phyloP scores from a whole-genome alignment of 1,284 basidiomycete species.

The Anthracocystis panici-leucophaei region DNA sequence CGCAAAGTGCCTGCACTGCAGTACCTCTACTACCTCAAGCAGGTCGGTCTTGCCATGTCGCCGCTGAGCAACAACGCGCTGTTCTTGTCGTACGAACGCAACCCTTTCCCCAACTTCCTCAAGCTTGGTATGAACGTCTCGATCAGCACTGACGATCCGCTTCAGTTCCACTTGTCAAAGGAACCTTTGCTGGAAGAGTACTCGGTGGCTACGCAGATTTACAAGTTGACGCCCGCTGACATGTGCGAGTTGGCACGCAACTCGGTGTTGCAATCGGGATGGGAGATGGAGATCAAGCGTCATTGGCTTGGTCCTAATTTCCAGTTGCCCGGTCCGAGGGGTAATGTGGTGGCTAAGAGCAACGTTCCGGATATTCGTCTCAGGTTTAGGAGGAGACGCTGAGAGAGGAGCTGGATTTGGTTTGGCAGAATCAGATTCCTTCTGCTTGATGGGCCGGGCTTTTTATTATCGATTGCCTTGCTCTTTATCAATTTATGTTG shows the following conservation, averaged over 20 bases:
- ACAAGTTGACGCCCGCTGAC: slow-evolving; percentile 70
- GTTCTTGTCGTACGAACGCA: slow-evolving; percentile 95
- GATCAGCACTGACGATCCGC: slow-evolving; percentile 92
- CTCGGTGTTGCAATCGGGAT: slow-evolving; percentile 94
- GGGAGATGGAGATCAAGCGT: slow-evolving; percentile 98
- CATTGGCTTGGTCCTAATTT: slow-evolving; percentile 84
- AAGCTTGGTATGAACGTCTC: slow-evolving; percentile 95
- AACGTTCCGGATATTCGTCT: slow-evolving; percentile 94
- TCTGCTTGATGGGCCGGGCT: slow-evolving; percentile 1
- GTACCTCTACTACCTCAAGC: slow-evolving; percentile 78
- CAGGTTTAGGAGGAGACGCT: slow-evolving; percentile 88
- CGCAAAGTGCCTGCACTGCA: slow-evolving; percentile 91
- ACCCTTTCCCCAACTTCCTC: slow-evolving; percentile 97
- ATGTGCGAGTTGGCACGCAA: slow-evolving; percentile 92
- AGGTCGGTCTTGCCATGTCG: slow-evolving; percentile 84
- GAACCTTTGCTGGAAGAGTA: slow-evolving; percentile 97
- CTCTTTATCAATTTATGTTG: background rate
- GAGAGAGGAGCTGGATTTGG: slow-evolving; percentile 77
- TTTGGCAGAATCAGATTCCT: slow-evolving; percentile 47
- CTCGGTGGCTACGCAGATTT: slow-evolving; percentile 84
- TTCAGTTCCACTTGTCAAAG: slow-evolving; percentile 70
- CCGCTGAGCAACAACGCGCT: slow-evolving; percentile 97
- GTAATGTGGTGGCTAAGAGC: slow-evolving; percentile 73
- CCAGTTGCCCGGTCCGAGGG: slow-evolving; percentile 75
- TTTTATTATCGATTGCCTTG: background rate